phyloP scores from a whole-genome alignment of 2,329 filamentous ascomycete species.

The Fusarium sp. region DNA sequence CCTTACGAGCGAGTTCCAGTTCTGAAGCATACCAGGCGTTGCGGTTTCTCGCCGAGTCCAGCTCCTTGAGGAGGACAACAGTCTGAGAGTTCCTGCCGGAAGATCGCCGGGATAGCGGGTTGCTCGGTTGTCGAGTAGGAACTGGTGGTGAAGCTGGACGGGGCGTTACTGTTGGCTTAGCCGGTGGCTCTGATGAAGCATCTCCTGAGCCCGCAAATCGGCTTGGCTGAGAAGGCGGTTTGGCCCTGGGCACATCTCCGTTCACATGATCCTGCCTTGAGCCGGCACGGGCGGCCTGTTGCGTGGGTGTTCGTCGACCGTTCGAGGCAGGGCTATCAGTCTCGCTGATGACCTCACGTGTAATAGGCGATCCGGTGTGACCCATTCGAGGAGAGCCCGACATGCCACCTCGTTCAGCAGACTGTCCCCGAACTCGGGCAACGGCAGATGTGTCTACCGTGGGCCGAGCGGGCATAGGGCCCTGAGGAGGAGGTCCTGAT shows the following conservation, averaged over 20 bases:
- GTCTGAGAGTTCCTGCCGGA: constrained; percentile 74
- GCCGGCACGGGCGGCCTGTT: constrained; percentile 55
- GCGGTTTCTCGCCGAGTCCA: constrained; percentile 84
- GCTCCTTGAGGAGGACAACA: constrained; percentile 83
- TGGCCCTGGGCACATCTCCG: constrained; percentile 49
- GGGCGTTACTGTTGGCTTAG: constrained; percentile 49
- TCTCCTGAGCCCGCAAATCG: constrained; percentile 76
- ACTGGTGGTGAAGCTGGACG: constrained; percentile 70
- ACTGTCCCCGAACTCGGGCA: constrained; percentile 62
- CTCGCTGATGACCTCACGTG: constrained; percentile 52
- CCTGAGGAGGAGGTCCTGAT: constrained; percentile 66
- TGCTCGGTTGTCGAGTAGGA: constrained; percentile 67
- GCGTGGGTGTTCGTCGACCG: constrained; percentile 74
- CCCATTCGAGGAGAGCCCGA: constrained; percentile 52
- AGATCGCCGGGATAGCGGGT: constrained; percentile 69
- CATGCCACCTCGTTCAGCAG: constrained; percentile 58
- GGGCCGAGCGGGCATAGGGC: constrained; percentile 64
- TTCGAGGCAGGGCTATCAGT: constrained; percentile 66
- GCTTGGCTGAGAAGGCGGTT: constrained; percentile 45
- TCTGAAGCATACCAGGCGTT: constrained; percentile 99
- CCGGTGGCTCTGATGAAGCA: constrained; percentile 69
- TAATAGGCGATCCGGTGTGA: constrained; percentile 56
- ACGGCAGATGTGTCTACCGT: constrained; percentile 54
- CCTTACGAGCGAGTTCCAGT: constrained; percentile 88
- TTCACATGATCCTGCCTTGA: constrained; percentile 52